Evolutionary conservation across 805 yeast genomes (phyloP).

Genomic region (Spathaspora arborariae): DNA sequence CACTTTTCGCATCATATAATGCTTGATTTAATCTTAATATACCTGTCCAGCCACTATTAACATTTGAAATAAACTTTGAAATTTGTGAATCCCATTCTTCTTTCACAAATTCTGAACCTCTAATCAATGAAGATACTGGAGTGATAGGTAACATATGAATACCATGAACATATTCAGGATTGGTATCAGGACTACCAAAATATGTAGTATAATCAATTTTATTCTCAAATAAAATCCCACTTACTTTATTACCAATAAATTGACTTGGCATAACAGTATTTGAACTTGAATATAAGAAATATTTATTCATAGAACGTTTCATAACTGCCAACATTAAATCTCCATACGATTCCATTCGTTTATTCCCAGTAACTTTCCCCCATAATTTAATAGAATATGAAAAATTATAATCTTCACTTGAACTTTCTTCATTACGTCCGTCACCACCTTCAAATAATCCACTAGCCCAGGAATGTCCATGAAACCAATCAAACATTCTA

Average conservation of each 20-base stretch:
- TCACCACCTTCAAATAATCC: conserved; percentile 61
- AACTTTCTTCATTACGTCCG: conserved; percentile 69
- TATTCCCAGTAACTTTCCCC: conserved; percentile 57
- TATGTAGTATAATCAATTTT: conserved; percentile 71
- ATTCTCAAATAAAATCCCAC: conserved; percentile 70
- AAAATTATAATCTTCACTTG: conserved; percentile 69
- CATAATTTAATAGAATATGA: conserved; percentile 68
- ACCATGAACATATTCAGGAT: conserved; percentile 66
- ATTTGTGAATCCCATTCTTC: conserved; percentile 41
- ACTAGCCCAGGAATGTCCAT: conserved; percentile 74
- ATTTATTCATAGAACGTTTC: conserved; percentile 50
- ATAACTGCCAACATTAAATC: conserved; percentile 57
- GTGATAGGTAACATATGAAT: conserved; percentile 76
- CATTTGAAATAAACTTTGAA: conserved; percentile 29
- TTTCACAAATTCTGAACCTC: conserved; percentile 46
- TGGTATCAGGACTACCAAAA: conserved; percentile 45
- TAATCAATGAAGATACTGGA: conserved; percentile 54
- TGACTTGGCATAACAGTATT: conserved; percentile 45
- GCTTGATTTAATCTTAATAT: conserved; percentile 23
- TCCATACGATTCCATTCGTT: conserved; percentile 49
- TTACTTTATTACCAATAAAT: conserved; percentile 54
- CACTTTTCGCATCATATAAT: conserved; percentile 14
- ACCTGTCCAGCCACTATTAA: conserved; percentile 67
- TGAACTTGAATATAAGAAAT: conserved; percentile 47
- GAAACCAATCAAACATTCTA: conserved; percentile 66